These are phyloP conservation scores for Selaginella moellendorffii DNA, from an alignment of 75 land plant species.

Conservation along the genomic window DNA sequence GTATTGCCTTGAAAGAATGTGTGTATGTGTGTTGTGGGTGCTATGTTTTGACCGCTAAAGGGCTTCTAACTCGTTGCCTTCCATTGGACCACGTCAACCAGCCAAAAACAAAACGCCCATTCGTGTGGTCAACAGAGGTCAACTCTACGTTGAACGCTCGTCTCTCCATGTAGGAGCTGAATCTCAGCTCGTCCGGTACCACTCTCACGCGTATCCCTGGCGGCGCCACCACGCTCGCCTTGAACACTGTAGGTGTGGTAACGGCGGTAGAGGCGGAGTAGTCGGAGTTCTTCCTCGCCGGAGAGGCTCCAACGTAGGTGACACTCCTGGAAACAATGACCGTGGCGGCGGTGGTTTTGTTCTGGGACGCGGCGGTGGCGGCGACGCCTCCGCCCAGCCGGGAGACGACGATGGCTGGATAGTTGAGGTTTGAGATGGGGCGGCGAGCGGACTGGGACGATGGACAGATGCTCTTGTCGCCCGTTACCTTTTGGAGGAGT, in stretches of 20 bases:
- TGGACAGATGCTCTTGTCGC: background rate
- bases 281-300: no score
- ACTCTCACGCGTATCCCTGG: background rate
- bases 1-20: no score
- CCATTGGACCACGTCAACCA: background rate
- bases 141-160: background rate
- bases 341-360: slow-evolving; percentile 13
- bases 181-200: background rate
- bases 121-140: background rate
- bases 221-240: background rate
- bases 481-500: background rate
- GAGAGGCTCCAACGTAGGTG: slow-evolving; percentile 1
- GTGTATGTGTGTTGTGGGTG: no score
- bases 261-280: no score
- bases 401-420: background rate
- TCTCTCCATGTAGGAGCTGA: background rate
- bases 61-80: background rate
- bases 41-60: background rate
- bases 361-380: slow-evolving; percentile 29
- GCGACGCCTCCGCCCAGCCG: slow-evolving; percentile 8
- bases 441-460: background rate
- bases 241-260: slow-evolving; percentile 4
- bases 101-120: background rate
- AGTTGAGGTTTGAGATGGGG: background rate
- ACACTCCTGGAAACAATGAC: background rate